These are phyloP conservation scores for Starmerella ratchasimensis DNA, from an alignment of 805 yeast genomes.

Conservation along the genomic window DNA sequence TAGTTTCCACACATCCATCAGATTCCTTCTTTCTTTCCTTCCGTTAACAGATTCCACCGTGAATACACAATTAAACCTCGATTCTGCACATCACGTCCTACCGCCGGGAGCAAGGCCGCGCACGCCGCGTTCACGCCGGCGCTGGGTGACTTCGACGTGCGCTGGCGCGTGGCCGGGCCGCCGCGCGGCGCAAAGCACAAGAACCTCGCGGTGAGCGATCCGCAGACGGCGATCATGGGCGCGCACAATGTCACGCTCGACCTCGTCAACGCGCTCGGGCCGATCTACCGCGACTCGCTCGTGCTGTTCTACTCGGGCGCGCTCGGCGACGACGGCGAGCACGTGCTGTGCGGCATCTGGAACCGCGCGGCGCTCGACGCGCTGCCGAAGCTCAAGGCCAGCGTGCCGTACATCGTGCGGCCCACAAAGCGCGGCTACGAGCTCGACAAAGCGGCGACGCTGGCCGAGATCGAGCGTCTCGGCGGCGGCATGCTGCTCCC, in stretches of 20 bases:
- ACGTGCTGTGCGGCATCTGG: conserved; percentile 68
- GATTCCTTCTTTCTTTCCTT: too few relatives aligned
- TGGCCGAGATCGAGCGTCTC: conserved; percentile 45
- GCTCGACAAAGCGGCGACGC: conserved; percentile 58
- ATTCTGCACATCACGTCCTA: conserved; percentile 75
- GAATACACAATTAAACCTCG: too few relatives aligned
- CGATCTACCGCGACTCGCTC: conserved; percentile 51
- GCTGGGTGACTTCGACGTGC: conserved; percentile 70
- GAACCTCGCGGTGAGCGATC: conserved; percentile 29
- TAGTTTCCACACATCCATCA: too few relatives aligned
- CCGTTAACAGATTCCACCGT: too few relatives aligned
- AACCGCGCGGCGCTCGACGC: conserved; percentile 48
- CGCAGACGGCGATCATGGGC: conserved; percentile 29
- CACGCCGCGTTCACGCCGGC: conserved; percentile 62
- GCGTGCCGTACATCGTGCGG: conserved; percentile 56
- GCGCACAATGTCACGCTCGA: conserved; percentile 49
- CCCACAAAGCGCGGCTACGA: conserved; percentile 23
- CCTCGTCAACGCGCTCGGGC: conserved; percentile 45
- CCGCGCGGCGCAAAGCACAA: conserved; percentile 34
- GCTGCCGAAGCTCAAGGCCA: conserved; percentile 58
- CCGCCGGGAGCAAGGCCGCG: conserved; percentile 55
- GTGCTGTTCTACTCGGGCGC: conserved; percentile 49
- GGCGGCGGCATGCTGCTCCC: conserved; percentile 29
- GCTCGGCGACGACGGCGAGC: conserved; percentile 30
- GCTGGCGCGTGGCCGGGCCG: conserved; percentile 42